Evolutionary conservation across 192 early-diverging fungal genomes (phyloP).

Genomic region (Backusella westeae): DNA sequence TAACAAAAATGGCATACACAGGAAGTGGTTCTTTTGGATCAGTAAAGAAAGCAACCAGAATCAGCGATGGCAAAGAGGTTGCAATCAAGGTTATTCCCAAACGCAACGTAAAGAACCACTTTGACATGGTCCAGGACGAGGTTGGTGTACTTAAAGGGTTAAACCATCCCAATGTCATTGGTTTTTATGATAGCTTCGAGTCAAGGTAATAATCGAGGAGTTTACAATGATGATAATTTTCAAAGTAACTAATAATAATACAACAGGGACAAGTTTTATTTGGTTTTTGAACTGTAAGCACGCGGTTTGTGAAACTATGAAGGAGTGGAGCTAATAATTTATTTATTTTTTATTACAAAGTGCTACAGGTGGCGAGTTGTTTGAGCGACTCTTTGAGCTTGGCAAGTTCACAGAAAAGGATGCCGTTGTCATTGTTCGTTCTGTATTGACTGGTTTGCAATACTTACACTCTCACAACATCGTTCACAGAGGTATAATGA

Average conservation of each 20-base stretch:
- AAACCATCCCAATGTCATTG: constrained; percentile 88
- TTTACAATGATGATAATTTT: background rate
- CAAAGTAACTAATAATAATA: background rate
- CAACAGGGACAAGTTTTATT: constrained; percentile 66
- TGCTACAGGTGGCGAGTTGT: constrained; percentile 85
- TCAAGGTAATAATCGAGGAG: constrained; percentile 23
- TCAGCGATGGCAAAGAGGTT: constrained; percentile 72
- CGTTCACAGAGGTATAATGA: constrained; percentile 69
- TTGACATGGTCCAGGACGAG: constrained; percentile 89
- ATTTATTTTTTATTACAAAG: constrained; percentile 17
- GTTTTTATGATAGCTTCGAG: constrained; percentile 76
- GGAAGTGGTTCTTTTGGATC: constrained; percentile 68
- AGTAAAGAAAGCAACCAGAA: constrained; percentile 62
- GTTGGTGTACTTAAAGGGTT: constrained; percentile 83
- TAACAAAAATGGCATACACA: background rate
- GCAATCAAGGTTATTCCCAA: constrained; percentile 95
- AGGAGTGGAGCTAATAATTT: background rate
- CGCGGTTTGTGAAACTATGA: background rate
- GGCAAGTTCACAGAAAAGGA: constrained; percentile 83
- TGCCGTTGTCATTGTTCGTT: constrained; percentile 72
- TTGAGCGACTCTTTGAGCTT: constrained; percentile 75
- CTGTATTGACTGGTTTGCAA: constrained; percentile 71
- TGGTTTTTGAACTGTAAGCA: constrained; percentile 73
- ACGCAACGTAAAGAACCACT: constrained; percentile 74
- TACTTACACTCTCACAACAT: constrained; percentile 87